phyloP scores from a whole-genome alignment of 1,284 basidiomycete genomes.

The Porogramme epimiltina region DNA sequence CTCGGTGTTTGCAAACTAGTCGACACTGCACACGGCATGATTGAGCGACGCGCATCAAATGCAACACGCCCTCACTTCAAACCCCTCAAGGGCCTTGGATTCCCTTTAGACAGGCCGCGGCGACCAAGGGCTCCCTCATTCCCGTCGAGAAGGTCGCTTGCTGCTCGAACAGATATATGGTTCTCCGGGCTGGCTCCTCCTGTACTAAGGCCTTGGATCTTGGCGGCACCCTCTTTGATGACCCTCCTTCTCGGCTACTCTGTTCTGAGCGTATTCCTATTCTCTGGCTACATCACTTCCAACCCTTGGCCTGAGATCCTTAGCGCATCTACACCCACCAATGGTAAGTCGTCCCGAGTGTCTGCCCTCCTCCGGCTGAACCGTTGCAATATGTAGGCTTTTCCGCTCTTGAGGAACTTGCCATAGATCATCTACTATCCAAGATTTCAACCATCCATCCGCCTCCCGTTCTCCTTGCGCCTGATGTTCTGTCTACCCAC shows the following conservation, averaged over 20 bases:
- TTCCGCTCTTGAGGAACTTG: conserved; percentile 24
- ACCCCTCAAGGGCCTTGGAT: too few species aligned
- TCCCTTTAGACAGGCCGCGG: too few species aligned
- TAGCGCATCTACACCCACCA: neutral
- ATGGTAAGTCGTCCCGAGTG: neutral
- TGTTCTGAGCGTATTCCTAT: conserved; percentile 7
- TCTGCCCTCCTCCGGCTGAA: neutral
- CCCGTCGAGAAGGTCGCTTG: too few species aligned
- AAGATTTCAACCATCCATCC: conserved; percentile 32
- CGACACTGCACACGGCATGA: too few species aligned
- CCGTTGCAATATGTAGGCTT: neutral
- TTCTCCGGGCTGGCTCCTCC: neutral
- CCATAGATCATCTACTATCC: conserved; percentile 28
- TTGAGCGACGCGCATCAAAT: too few species aligned
- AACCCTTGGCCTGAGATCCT: neutral
- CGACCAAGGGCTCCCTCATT: too few species aligned
- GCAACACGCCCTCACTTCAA: too few species aligned
- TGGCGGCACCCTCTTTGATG: neutral
- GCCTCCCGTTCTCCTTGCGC: conserved; percentile 25
- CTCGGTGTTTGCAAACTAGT: too few species aligned
- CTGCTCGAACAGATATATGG: neutral
- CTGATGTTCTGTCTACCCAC: conserved; percentile 23
- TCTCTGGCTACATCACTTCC: conserved; percentile 10
- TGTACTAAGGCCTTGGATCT: neutral
- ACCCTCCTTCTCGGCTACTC: conserved; percentile 6